Base-by-base conservation (phyloP, 2,329 filamentous ascomycete species). In the Xylariaceae sp. region DNA sequence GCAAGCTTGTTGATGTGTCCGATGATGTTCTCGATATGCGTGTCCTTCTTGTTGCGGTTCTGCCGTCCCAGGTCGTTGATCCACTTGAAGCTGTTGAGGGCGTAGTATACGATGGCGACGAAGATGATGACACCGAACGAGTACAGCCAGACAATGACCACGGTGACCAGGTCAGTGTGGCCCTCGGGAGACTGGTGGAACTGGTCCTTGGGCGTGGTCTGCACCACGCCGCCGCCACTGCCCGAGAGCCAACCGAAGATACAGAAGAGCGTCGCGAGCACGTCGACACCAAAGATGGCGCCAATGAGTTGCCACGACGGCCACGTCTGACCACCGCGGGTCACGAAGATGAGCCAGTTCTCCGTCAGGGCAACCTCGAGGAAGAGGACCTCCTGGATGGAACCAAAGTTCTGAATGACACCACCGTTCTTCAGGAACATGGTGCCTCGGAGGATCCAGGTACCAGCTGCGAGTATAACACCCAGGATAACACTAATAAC, bases 331-430 rank as follows among this genome's bases (percentile, higher is more conserved):
- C 74, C 77, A 55, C 82, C 76, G 50, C 81, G 78, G 25, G 81
- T 85, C 52, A 85, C 80, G 59, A 86, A 84, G 56, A 85, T 86
- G 38, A 86, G 69, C 80, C 81, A 86, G 56, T 84, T 86, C 63
- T 86, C 78, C 12, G 80, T 80, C 22, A 86, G 67, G 5, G 79
- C 75, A 49, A 86, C 78, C 55, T 86, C 70, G 28, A 86, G 71
- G 65, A 85, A 86, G 39, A 86, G 62, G 39, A 86, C 80, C 52
- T 82, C 79, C 64, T 87, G 80, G 44, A 84, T 71, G 50, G 75
- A 77, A 56, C 81, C 82, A 52, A 74, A 86, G 65, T 82, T 80
- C 64, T 84, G 72, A 52, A 87, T 75, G 51, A 87, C 68, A 68
- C 82, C 82, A 55, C 82, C 82, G 58, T 74, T 76, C 39, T 65